Conservation (phyloP, 257 asterid genomes). For the Solanum okadae region DNA sequence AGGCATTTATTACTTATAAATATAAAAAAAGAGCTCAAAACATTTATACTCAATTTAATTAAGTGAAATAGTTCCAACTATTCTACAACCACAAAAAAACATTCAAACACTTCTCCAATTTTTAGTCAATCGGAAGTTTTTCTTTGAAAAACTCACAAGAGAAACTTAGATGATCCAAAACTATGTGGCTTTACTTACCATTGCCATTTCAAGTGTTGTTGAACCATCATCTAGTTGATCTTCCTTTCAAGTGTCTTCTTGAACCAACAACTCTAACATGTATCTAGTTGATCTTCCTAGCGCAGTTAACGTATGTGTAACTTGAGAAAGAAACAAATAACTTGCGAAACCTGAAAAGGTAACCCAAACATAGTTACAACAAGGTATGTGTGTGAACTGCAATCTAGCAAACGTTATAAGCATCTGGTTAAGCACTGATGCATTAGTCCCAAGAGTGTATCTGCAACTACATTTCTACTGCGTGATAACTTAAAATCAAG, state of each 20-base stretch:
- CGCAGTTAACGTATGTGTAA: slow-evolving; percentile 64
- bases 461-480: background rate
- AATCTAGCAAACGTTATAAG: background rate
- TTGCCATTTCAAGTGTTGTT: background rate
- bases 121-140: background rate
- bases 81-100: background rate
- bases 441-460: background rate
- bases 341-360: slow-evolving; percentile 73
- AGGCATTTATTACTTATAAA: background rate
- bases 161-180: background rate
- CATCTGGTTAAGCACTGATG: background rate
- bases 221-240: background rate
- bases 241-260: background rate
- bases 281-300: slow-evolving; percentile 35
- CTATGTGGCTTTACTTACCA: background rate
- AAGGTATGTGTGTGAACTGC: background rate
- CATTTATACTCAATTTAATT: background rate
- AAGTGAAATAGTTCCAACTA: background rate
- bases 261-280: background rate
- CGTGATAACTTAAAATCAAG: background rate
- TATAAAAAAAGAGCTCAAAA: background rate
- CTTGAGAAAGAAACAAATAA: slow-evolving; percentile 80
- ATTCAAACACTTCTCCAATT: background rate
- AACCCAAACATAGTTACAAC: background rate
- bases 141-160: background rate